Evolutionary conservation across 2,329 filamentous ascomycete genomes (phyloP), one percentile per base, ranked within the genome.

Genomic region (Fusarium penzigii): DNA sequence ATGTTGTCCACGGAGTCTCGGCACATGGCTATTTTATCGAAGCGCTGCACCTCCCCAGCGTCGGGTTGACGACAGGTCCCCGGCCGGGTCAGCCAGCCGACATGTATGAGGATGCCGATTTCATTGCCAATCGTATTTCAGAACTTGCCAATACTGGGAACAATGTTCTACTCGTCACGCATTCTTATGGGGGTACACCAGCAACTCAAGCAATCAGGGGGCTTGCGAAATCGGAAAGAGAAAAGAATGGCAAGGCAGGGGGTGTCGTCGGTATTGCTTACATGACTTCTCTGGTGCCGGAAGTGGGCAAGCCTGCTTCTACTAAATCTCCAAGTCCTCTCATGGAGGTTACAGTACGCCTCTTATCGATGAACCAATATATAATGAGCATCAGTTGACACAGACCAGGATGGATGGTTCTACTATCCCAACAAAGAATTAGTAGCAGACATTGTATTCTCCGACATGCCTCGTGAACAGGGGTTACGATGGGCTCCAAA

Each of bases 131-230:
- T 1, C 49, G 66, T 0, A 53, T 75, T 12, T 55, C 67, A 14
- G 43, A 62, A 14, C 67, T 73, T 2, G 69, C 73, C 3, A 69
- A 71, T 8, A 46, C 44, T 1, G 68, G 67, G 1, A 71, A 72
- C 20, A 69, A 75, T 20, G 68, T 76, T 6, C 53, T 76, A 1
- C 55, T 76, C 6, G 39, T 74, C 14, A 62, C 65, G 12, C 74
- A 77, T 46, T 74, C 70, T 16, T 77, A 75, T 59, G 68, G 71
- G 2, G 72, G 72, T 10, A 61, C 72, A 0, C 55, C 71, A 0
- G 67, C 64, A 2, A 64, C 63, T 6, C 68, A 71, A 48, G 68
- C 67, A 1, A 51, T 71, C 2, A 60, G 60, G 3, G 69, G 68
- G 0, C 48, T 71, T 2, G 58, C 61, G 11, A 68, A 70, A 48